phyloP scores from a whole-genome alignment of 352 stramenopile species.

The Phytophthora hybrid region DNA sequence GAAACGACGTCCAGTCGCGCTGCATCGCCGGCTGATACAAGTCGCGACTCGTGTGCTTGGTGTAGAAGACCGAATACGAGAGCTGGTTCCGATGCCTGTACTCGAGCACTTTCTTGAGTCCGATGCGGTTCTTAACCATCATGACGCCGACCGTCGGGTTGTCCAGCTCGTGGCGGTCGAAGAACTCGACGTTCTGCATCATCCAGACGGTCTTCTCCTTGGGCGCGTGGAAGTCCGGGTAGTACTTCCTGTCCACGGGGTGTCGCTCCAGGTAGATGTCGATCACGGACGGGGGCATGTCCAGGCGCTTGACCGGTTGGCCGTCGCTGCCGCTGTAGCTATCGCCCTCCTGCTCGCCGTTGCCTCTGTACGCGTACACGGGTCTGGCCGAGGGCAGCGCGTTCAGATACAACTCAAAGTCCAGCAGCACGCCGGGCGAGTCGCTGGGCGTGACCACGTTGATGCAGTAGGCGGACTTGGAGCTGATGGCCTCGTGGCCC shows the following conservation, averaged over 20 bases:
- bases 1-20: slow-evolving; percentile 80
- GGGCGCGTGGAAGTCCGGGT: slow-evolving; percentile 56
- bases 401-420: slow-evolving; percentile 81
- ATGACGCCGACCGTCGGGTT: slow-evolving; percentile 81
- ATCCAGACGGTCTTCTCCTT: slow-evolving; percentile 85
- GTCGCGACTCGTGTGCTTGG: slow-evolving; percentile 84
- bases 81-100: slow-evolving; percentile 80
- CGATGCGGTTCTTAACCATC: slow-evolving; percentile 85
- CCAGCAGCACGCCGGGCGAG: slow-evolving; percentile 63
- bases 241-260: slow-evolving; percentile 80
- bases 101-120: slow-evolving; percentile 84
- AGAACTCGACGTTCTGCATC: slow-evolving; percentile 89
- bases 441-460: slow-evolving; percentile 76
- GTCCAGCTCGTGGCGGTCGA: slow-evolving; percentile 78
- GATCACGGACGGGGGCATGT: slow-evolving; percentile 77
- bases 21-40: slow-evolving; percentile 61
- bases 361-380: slow-evolving; percentile 55
- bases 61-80: slow-evolving; percentile 84
- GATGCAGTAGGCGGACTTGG: slow-evolving; percentile 77
- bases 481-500: slow-evolving; percentile 70
- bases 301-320: slow-evolving; percentile 32
- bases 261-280: slow-evolving; percentile 84
- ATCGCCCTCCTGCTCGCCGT: slow-evolving; percentile 40
- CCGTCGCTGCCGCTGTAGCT: slow-evolving; percentile 17
- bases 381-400: slow-evolving; percentile 72